Conservation (phyloP, 257 asterid genomes). For the Euphrasia confusa region DNA sequence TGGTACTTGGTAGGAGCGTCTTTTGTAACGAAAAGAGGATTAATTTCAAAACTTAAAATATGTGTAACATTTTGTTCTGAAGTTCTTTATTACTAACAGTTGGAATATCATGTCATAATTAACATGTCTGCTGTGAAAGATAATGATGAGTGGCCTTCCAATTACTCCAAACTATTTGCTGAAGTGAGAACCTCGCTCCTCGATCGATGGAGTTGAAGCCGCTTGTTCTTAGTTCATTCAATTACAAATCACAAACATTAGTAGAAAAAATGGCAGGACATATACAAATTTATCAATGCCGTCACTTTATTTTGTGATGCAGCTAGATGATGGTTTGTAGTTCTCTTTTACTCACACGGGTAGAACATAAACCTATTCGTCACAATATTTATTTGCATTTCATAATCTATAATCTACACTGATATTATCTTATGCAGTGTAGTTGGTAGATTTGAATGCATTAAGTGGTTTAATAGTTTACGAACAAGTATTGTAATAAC, state of each 20-base stretch:
- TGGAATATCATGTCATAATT: slow-evolving; percentile 20
- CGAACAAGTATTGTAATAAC: too few species aligned
- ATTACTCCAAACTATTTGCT: slow-evolving; percentile 83
- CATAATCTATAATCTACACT: too few species aligned
- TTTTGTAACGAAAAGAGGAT: slow-evolving; percentile 14
- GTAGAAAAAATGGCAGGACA: too few species aligned
- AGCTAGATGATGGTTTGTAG: slow-evolving; percentile 88
- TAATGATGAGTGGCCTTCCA: slow-evolving; percentile 97
- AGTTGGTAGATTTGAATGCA: too few species aligned
- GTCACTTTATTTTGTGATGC: slow-evolving; percentile 32
- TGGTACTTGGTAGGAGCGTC: background rate
- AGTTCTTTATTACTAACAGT: slow-evolving; percentile 10
- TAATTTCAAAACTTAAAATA: background rate
- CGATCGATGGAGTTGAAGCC: slow-evolving; percentile 16
- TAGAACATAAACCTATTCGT: too few species aligned
- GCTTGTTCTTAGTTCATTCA: background rate
- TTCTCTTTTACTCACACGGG: slow-evolving; percentile 96
- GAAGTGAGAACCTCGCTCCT: slow-evolving; percentile 53
- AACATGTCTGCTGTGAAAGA: slow-evolving; percentile 83
- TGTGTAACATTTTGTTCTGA: slow-evolving; percentile 5
- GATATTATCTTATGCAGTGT: too few species aligned
- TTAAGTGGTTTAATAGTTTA: too few species aligned
- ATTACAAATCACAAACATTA: background rate
- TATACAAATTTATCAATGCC: slow-evolving; percentile 5
- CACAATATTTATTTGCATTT: too few species aligned